Evolutionary conservation across 2,329 filamentous ascomycete genomes (phyloP).

Genomic region (Aureobasidium sp.): DNA sequence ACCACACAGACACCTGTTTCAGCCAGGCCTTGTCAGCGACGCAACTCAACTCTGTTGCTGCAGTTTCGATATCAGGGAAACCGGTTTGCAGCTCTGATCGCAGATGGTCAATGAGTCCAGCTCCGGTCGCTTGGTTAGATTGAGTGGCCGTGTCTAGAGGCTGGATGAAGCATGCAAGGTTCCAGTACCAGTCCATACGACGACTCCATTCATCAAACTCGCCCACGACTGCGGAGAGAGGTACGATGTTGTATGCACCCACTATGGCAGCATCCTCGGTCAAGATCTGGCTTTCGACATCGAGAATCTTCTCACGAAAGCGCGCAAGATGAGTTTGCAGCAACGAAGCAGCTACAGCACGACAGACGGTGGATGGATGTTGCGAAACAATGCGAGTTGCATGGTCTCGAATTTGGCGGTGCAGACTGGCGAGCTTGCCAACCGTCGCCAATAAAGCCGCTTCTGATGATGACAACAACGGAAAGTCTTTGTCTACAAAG

Average conservation of each 20-base stretch:
- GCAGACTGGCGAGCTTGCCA: constrained; percentile 67
- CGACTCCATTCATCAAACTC: constrained; percentile 85
- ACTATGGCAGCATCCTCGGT: constrained; percentile 69
- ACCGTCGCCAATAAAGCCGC: constrained; percentile 70
- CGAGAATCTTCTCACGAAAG: constrained; percentile 76
- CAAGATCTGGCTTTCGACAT: constrained; percentile 73
- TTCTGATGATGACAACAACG: constrained; percentile 65
- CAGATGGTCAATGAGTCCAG: constrained; percentile 67
- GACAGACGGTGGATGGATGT: constrained; percentile 75
- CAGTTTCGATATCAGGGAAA: constrained; percentile 74
- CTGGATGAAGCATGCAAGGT: constrained; percentile 60
- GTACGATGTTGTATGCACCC: constrained; percentile 88
- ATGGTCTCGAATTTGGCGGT: constrained; percentile 61
- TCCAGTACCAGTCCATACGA: constrained; percentile 78
- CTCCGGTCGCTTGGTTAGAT: constrained; percentile 26
- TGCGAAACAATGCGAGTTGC: constrained; percentile 57
- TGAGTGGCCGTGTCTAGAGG: constrained; percentile 20
- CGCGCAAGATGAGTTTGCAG: constrained; percentile 63
- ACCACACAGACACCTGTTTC: constrained; percentile 81
- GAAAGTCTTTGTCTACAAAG: constrained; percentile 33
- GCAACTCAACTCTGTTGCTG: constrained; percentile 62
- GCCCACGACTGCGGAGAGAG: constrained; percentile 71
- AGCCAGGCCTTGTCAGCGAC: constrained; percentile 86
- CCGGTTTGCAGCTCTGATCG: constrained; percentile 74
- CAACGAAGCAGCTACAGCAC: constrained; percentile 75